A percentile compares a stretch with the other conserved stretches of the same genome.
Evolutionary conservation across 2,329 filamentous ascomycete genomes (phyloP).

Genomic region (Bipolaris oryzae): DNA sequence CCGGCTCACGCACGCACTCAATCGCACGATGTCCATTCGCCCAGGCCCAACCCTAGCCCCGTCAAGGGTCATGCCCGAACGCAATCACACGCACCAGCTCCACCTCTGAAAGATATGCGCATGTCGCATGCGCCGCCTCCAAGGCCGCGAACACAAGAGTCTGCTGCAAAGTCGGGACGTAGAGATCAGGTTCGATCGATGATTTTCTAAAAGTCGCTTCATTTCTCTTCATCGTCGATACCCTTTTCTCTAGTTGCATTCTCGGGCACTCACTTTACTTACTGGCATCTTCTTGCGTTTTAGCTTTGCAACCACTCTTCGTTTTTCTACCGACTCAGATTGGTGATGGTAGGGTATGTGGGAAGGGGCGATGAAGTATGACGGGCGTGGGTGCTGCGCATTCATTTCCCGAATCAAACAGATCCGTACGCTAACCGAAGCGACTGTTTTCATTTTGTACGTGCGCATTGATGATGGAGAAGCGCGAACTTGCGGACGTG

Average conservation of each 20-base stretch:
- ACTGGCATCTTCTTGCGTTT: constrained; percentile 31
- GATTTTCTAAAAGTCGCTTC: constrained; percentile 43
- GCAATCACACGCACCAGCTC: constrained; percentile 38
- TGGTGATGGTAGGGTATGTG: constrained; percentile 26
- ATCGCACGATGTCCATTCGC: constrained; percentile 33
- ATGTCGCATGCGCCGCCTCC: constrained; percentile 36
- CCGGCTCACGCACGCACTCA: constrained; percentile 38
- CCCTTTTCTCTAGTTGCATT: constrained; percentile 15
- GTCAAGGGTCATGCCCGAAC: constrained; percentile 43
- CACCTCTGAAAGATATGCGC: constrained; percentile 40
- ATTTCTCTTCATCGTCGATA: constrained; percentile 33
- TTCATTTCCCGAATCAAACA: constrained; percentile 5
- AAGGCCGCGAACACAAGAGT: constrained; percentile 39
- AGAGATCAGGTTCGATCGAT: constrained; percentile 51
- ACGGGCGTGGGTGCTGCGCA: constrained; percentile 27
- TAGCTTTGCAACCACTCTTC: constrained; percentile 28
- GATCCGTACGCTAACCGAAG: constrained; percentile 1
- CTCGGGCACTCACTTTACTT: constrained; percentile 36
- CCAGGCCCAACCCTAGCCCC: constrained; percentile 36
- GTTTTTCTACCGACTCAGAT: constrained; percentile 28
- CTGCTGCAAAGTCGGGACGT: constrained; percentile 29
- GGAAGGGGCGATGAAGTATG: constrained; percentile 14
- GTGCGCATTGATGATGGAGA: not conserved
- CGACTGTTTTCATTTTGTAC: constrained; percentile 2
- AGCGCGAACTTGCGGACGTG: not conserved